phyloP scores from a whole-genome alignment of 345 rosid genomes.

The Cardamine resedifolia region DNA sequence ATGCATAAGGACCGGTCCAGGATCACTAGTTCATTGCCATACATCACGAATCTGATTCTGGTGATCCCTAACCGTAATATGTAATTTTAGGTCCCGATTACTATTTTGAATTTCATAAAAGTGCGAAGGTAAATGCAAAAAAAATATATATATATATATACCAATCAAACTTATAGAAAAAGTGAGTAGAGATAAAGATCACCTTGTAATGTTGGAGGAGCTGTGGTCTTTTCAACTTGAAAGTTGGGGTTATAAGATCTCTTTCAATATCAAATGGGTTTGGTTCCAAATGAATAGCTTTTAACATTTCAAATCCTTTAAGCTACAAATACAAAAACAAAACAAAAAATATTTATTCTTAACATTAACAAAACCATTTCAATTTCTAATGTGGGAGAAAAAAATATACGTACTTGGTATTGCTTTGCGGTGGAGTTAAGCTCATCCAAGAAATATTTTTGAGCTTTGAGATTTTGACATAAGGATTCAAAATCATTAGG shows the following conservation, averaged over 20 bases:
- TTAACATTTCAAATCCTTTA: slow-evolving; percentile 86
- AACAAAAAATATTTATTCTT: background rate
- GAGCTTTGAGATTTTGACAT: slow-evolving; percentile 65
- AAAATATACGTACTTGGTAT: slow-evolving; percentile 52
- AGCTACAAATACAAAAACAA: slow-evolving; percentile 46
- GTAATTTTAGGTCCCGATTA: too few species aligned
- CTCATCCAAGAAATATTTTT: slow-evolving; percentile 69
- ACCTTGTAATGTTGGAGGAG: slow-evolving; percentile 84
- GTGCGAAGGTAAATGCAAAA: background rate
- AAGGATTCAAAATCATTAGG: slow-evolving; percentile 57
- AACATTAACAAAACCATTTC: background rate
- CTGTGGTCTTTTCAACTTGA: slow-evolving; percentile 90
- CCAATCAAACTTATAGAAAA: background rate
- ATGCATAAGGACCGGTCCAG: slow-evolving; percentile 4
- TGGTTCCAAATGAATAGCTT: slow-evolving; percentile 81
- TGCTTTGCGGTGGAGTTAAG: slow-evolving; percentile 70
- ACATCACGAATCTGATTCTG: background rate
- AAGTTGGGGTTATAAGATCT: slow-evolving; percentile 85
- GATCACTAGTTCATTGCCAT: background rate
- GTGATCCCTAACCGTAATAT: background rate
- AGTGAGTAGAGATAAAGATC: background rate
- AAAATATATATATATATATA: background rate
- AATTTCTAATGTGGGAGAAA: background rate
- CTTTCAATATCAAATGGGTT: slow-evolving; percentile 76
- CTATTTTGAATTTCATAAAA: background rate